phyloP scores from a whole-genome alignment of 164 flowering plant species.

The Tetrastigma voinierianum region DNA sequence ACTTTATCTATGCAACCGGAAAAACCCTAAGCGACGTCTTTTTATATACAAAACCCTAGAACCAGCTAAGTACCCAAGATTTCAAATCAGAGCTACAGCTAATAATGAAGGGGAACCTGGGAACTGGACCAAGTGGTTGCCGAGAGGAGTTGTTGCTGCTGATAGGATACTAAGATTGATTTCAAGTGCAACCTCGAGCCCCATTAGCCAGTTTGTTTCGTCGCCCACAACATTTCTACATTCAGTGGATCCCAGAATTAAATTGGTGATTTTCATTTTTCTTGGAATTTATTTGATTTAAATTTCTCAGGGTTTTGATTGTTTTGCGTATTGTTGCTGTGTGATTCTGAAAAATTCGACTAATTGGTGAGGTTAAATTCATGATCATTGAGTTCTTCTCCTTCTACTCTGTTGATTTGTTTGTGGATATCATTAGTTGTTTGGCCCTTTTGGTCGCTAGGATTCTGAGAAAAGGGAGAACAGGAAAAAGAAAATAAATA shows the following conservation, averaged over 20 bases:
- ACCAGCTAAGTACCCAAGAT: constrained; percentile 6
- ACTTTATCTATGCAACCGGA: neutral
- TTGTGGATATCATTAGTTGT: too few relatives aligned
- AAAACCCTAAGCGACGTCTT: constrained; percentile 12
- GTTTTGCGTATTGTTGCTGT: neutral
- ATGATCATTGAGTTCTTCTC: too few relatives aligned
- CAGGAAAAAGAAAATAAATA: too few relatives aligned
- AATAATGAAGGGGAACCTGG: constrained; percentile 18
- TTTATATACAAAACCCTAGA: constrained; percentile 10
- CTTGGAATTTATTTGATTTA: neutral
- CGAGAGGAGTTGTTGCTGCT: constrained; percentile 43
- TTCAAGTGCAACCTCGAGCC: constrained; percentile 79
- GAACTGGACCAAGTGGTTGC: constrained; percentile 56
- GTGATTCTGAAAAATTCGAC: too few relatives aligned
- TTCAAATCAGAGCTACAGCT: constrained; percentile 24
- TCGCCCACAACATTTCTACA: constrained; percentile 88
- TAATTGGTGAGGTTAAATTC: too few relatives aligned
- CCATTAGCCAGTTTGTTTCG: constrained; percentile 80
- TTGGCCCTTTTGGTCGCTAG: too few relatives aligned
- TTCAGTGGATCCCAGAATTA: constrained; percentile 81
- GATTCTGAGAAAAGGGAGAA: too few relatives aligned
- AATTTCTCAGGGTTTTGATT: neutral
- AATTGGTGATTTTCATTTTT: constrained; percentile 56
- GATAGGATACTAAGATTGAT: constrained; percentile 70
- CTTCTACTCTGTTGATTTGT: too few relatives aligned